These are phyloP conservation scores for Angophora floribunda DNA, from an alignment of 345 rosid species.

Conservation along the genomic window DNA sequence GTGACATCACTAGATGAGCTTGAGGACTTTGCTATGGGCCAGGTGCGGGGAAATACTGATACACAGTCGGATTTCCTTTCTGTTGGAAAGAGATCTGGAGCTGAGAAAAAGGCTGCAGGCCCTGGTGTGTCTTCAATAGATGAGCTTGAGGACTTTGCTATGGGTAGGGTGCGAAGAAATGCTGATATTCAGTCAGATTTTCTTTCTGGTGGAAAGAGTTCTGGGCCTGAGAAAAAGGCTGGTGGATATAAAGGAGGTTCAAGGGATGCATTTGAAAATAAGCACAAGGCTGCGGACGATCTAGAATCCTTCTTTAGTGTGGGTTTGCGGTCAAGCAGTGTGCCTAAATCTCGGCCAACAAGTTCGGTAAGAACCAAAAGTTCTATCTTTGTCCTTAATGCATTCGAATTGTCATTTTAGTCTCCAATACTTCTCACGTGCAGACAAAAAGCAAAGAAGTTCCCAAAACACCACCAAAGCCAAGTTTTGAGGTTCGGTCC, in stretches of 20 bases:
- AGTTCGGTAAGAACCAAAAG: slow-evolving; percentile 34
- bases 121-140: slow-evolving; percentile 44
- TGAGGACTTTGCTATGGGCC: slow-evolving; percentile 65
- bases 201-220: slow-evolving; percentile 1
- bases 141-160: slow-evolving; percentile 73
- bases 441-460: slow-evolving; percentile 23
- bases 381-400: background rate
- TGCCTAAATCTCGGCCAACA: slow-evolving; percentile 51
- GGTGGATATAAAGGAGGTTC: slow-evolving; percentile 51
- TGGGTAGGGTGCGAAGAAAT: slow-evolving; percentile 33
- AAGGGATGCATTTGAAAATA: slow-evolving; percentile 26
- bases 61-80: background rate
- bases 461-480: slow-evolving; percentile 18
- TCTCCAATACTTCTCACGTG: slow-evolving; percentile 13
- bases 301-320: slow-evolving; percentile 47
- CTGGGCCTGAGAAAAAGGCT: slow-evolving; percentile 7
- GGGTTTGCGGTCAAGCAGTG: slow-evolving; percentile 62
- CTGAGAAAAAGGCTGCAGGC: slow-evolving; percentile 17
- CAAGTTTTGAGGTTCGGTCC: slow-evolving; percentile 32
- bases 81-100: slow-evolving; percentile 1
- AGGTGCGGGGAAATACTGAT: slow-evolving; percentile 21
- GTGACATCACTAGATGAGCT: slow-evolving; percentile 62
- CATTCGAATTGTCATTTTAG: background rate
- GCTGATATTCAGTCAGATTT: background rate
- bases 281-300: slow-evolving; percentile 39